phyloP scores from a whole-genome alignment of 2,329 filamentous ascomycete genomes.

The Dactylella cylindrospora region DNA sequence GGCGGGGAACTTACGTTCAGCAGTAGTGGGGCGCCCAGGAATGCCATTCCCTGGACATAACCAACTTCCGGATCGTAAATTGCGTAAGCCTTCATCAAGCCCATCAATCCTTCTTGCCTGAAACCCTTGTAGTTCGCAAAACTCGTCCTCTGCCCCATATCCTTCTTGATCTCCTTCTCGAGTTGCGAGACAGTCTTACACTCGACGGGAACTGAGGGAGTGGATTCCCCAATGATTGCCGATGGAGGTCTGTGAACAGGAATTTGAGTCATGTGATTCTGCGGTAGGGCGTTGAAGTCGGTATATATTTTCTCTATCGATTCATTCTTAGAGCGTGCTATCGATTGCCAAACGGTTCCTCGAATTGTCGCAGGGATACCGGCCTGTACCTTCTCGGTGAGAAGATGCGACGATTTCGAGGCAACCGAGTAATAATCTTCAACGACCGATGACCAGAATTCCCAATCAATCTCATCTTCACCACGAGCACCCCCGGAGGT shows the following conservation, averaged over 20 bases:
- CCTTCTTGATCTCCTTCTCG: conserved; percentile 87
- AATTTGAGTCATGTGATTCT: conserved; percentile 45
- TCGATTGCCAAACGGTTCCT: conserved; percentile 97
- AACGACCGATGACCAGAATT: conserved; percentile 93
- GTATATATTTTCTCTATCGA: conserved; percentile 84
- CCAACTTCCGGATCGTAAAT: conserved; percentile 91
- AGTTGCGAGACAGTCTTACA: conserved; percentile 55
- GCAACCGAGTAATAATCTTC: conserved; percentile 90
- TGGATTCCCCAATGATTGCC: conserved; percentile 22
- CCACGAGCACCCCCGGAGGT: conserved; percentile 26
- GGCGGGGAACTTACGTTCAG: conserved; percentile 70
- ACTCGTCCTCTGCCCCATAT: conserved; percentile 87
- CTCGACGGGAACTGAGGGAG: conserved; percentile 24
- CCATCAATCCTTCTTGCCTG: conserved; percentile 90
- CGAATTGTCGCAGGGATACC: conserved; percentile 93
- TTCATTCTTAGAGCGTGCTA: conserved; percentile 92
- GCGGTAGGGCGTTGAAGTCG: conserved; percentile 67
- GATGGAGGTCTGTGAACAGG: conserved; percentile 36
- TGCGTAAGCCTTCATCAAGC: conserved; percentile 95
- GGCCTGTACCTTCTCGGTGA: conserved; percentile 85
- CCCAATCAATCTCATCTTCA: conserved; percentile 76
- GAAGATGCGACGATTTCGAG: conserved; percentile 78
- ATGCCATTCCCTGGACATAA: conserved; percentile 99
- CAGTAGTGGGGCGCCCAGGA: conserved; percentile 90
- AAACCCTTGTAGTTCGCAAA: conserved; percentile 92